Base-by-base conservation (phyloP, 495 filamentous ascomycete species). In the Penicillium paxilli region DNA sequence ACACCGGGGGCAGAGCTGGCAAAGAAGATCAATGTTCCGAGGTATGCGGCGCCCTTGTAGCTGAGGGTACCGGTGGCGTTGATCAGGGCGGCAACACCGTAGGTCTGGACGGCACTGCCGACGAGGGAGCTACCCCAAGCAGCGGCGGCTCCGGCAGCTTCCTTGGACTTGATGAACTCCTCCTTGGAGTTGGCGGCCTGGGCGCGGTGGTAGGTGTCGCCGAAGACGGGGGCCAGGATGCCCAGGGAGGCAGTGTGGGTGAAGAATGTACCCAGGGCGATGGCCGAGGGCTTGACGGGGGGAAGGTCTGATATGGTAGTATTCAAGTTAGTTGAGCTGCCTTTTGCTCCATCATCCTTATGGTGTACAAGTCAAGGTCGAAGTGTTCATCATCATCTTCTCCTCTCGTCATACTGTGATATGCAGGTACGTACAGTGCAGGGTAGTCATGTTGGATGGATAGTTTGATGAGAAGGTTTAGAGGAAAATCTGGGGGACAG, bases 21-120 rank as follows among this genome's bases (percentile, higher is more conserved):
- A 44, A 92, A 82, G 80, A 98, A 97, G 71, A 98, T 86, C 63
- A 98, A 80, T 32, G 80, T 81, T 48, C 94, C 94, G 30, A 98
- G 76, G 75, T 97, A 98, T 16, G 94, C 90, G 55, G 94, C 94
- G 63, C 94, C 94, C 81, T 96, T 96, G 77, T 98, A 97, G 75
- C 80, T 89, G 49, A 98, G 78, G 35, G 92, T 96, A 54, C 92
- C 91, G 23, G 93, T 96, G 52, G 91, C 90, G 71, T 96, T 97
- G 77, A 98, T 90, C 59, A 98, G 79, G 44, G 94, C 94, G 58
- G 90, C 94, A 48, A 98, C 87, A 59, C 93, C 94, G 66, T 98
- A 98, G 37, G 92, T 84, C 78, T 98, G 94, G 42, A 95, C 71
- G 41, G 88, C 89, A 38, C 90, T 93, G 62, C 94, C 94, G 65